Evolutionary conservation across 169 alveolate genomes (phyloP), one percentile per base, ranked within the genome.

Genomic region (Cytauxzoon felis): DNA sequence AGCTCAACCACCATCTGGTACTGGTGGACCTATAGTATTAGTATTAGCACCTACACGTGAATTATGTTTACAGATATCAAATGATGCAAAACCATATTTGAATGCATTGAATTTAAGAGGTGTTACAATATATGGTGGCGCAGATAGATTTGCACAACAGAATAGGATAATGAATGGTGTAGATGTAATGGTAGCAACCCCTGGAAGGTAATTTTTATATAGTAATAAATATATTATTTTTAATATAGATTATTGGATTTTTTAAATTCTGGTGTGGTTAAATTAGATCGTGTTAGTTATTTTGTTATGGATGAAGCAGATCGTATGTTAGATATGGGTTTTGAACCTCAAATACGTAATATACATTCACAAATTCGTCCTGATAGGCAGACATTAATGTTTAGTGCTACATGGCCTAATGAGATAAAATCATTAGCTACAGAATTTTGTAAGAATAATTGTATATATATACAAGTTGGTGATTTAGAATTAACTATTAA

Each of bases 251-350:
- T 95, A 24, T 87, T 91, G 32, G 98, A 96, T 64, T 90, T 86
- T 52, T 86, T 96, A 50, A 90, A 90, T 59, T 86, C 86, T 45
- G 91, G 95, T 21, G 64, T 61, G 18, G 71, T 93, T 19, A 91
- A 89, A 6, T 80, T 96, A 43, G 87, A 88, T 21, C 89, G 94
- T 36, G 94, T 95, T 56, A 88, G 93, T 60, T 95, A 91, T 87
- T 86, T 94, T 41, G 96, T 96, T 21, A 80, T 96, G 30, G 99
- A 96, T 78, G 99, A 96, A 75, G 99, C 99, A 3, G 99, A 96
- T 81, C 83, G 97, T 72, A 93, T 95, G 97, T 88, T 97, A 49
- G 99, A 95, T 80, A 85, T 95, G 95, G 99, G 98, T n/a, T 93
- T 95, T 78, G 98, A 95, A 75, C 95, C 93, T 16, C 96, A 94